phyloP scores from a whole-genome alignment of 148 eudicot genomes.

The Chenopodium quinoa region DNA sequence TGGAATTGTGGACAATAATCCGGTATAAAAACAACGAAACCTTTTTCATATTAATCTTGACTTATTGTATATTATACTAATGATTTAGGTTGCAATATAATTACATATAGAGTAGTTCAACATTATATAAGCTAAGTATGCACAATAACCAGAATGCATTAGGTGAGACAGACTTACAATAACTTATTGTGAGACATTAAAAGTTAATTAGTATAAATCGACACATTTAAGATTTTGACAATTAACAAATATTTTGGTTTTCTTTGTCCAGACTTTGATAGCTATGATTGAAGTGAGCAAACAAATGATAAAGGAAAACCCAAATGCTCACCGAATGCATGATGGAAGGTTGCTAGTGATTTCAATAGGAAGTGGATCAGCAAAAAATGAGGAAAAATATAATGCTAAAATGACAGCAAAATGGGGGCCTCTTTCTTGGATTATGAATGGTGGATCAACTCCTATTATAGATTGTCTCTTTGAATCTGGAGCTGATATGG shows the following conservation, averaged over 20 bases:
- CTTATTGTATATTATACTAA: no score
- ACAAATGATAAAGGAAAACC: constrained; percentile 26
- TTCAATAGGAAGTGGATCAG: constrained; percentile 55
- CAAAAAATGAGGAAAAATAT: constrained; percentile 32
- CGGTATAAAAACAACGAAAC: constrained; percentile 11
- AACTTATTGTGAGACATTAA: not conserved
- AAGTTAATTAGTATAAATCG: not conserved
- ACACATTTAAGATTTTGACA: not conserved
- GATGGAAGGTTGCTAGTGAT: constrained; percentile 35
- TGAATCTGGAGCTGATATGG: constrained; percentile 29
- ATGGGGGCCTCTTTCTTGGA: constrained; percentile 43
- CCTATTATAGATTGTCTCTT: constrained; percentile 29
- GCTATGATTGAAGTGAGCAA: constrained; percentile 45
- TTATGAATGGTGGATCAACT: constrained; percentile 17
- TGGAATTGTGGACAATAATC: constrained; percentile 36
- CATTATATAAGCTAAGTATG: not conserved
- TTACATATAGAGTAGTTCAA: not conserved
- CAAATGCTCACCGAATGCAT: constrained; percentile 19
- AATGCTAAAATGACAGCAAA: constrained; percentile 36
- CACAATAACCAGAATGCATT: no score
- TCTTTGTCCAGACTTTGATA: constrained; percentile 24
- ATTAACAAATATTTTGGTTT: no score
- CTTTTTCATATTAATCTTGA: no score
- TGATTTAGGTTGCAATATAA: not conserved
- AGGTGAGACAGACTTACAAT: not conserved